Percentiles rank a stretch among this genome's conserved stretches.
Conservation (phyloP, 140 eudicot genomes). For the Erigeron philadelphicus region DNA sequence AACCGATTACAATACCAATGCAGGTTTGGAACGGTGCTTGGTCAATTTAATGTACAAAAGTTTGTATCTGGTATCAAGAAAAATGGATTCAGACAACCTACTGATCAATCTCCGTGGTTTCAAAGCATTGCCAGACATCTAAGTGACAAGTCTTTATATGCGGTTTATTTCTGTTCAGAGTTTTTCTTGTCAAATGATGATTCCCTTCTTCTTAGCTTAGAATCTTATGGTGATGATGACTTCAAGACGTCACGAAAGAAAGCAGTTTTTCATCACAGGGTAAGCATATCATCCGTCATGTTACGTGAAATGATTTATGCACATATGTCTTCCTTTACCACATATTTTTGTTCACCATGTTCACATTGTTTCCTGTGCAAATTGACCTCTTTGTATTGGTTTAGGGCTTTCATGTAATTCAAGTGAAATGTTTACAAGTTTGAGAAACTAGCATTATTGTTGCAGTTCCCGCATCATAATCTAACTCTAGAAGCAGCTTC, state of each 20-base stretch:
- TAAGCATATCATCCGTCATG: constrained; percentile 30
- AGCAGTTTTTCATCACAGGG: constrained; percentile 84
- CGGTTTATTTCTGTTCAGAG: constrained; percentile 57
- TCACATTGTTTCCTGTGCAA: not conserved
- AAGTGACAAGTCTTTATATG: constrained; percentile 50
- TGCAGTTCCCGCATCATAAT: constrained; percentile 77
- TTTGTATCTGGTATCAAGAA: constrained; percentile 43
- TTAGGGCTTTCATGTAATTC: constrained; percentile 6
- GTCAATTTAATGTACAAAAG: constrained; percentile 75
- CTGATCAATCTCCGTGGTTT: constrained; percentile 42
- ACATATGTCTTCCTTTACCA: not conserved
- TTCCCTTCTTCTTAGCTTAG: constrained; percentile 46
- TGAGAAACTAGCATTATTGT: constrained; percentile 18
- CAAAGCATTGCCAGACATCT: constrained; percentile 46
- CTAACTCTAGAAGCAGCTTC: constrained; percentile 71
- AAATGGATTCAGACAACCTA: constrained; percentile 32
- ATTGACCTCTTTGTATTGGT: not conserved
- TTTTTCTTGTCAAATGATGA: constrained; percentile 57
- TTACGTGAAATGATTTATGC: not conserved
- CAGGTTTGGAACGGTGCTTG: constrained; percentile 68
- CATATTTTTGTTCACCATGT: not conserved
- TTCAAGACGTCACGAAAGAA: constrained; percentile 52
- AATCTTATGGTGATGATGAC: constrained; percentile 49
- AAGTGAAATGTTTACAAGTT: not conserved
- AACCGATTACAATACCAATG: not conserved